Evolutionary conservation across 2,329 filamentous ascomycete species (phyloP).

Genomic region (Sordariomycetes sp.): DNA sequence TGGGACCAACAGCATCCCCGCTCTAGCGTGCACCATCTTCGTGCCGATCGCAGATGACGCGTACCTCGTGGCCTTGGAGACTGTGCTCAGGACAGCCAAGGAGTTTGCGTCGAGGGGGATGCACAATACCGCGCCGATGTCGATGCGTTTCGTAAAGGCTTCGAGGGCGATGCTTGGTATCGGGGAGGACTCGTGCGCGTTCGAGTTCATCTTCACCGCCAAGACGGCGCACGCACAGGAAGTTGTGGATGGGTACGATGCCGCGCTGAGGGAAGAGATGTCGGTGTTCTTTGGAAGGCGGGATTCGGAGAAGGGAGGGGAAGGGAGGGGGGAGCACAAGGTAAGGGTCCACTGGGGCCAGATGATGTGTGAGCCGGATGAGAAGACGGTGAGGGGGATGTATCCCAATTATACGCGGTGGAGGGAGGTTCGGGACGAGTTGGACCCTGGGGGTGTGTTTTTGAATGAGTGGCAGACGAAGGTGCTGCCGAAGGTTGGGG

Average conservation of each 20-base stretch:
- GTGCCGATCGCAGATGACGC: not conserved
- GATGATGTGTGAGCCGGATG: conserved; percentile 4
- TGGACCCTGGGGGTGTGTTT: conserved; percentile 1
- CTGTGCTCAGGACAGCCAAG: not conserved
- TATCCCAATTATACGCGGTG: not conserved
- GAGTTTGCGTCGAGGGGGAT: not conserved
- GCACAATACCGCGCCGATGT: not conserved
- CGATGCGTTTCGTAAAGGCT: conserved; percentile 1
- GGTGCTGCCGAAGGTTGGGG: not conserved
- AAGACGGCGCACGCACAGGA: conserved; percentile 1
- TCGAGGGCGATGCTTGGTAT: conserved; percentile 2
- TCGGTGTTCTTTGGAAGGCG: not conserved
- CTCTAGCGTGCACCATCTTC: conserved; percentile 3
- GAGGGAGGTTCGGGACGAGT: conserved; percentile 2
- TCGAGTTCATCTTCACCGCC: conserved; percentile 5
- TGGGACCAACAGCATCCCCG: conserved; percentile 3
- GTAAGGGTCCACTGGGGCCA: conserved; percentile 5
- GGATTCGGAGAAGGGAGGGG: not conserved
- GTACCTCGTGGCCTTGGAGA: not conserved
- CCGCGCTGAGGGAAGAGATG: not conserved
- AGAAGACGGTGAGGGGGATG: conserved; percentile 1
- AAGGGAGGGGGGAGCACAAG: not conserved
- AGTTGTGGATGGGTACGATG: conserved; percentile 4
- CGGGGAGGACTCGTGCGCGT: conserved; percentile 4
- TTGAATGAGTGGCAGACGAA: conserved; percentile 4